These are phyloP conservation scores for Biscogniauxia sp. DNA, from an alignment of 2,329 filamentous ascomycete genomes.

Conservation along the genomic window DNA sequence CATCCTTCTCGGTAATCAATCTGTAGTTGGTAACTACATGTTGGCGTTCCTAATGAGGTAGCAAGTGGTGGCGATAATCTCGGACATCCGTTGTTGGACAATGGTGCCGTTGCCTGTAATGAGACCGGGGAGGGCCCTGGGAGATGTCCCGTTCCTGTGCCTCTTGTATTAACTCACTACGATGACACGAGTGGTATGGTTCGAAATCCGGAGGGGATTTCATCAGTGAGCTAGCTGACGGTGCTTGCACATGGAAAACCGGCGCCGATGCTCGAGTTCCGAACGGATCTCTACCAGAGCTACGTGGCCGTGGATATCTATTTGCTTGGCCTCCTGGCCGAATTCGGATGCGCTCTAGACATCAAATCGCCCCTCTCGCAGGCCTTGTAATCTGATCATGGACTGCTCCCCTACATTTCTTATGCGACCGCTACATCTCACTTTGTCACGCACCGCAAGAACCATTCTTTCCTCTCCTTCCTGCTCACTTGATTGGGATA, in stretches of 20 bases:
- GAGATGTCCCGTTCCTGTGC: not conserved
- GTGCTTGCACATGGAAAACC: not conserved
- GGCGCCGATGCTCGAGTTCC: not conserved
- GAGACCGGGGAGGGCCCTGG: not conserved
- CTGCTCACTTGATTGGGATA: slow-evolving; percentile 3
- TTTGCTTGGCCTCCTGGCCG: not conserved
- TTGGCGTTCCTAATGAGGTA: not conserved
- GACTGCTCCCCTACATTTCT: slow-evolving; percentile 6
- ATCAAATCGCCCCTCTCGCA: not conserved
- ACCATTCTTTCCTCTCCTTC: slow-evolving; percentile 9
- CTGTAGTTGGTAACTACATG: not conserved
- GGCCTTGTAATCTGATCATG: not conserved
- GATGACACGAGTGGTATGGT: not conserved
- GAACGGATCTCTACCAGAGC: not conserved
- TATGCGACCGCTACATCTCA: slow-evolving; percentile 3
- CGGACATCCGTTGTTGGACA: not conserved
- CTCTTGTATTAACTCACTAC: not conserved
- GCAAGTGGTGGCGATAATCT: not conserved
- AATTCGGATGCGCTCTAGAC: not conserved
- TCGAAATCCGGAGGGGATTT: not conserved
- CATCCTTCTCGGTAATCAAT: not conserved
- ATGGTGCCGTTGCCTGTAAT: not conserved
- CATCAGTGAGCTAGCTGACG: not conserved
- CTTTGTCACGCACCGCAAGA: slow-evolving; percentile 2
- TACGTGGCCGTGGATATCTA: not conserved